These are phyloP conservation scores for Crithidia brevicula DNA, from an alignment of 208 protist genomes.

Conservation along the genomic window DNA sequence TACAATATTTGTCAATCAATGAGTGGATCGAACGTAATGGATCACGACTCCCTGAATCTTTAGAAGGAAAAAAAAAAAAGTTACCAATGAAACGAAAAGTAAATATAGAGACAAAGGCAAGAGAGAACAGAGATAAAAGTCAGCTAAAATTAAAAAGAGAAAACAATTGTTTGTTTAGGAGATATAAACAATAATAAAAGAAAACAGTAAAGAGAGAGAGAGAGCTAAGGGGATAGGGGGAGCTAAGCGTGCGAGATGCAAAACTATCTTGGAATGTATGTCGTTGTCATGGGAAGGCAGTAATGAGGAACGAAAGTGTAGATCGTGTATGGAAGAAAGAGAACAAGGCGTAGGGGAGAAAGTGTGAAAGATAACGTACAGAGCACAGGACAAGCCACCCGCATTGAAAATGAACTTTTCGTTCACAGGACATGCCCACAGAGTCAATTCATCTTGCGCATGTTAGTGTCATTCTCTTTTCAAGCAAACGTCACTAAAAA, in stretches of 20 bases:
- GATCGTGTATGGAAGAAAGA: no score
- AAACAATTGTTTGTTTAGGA: conserved; percentile 9
- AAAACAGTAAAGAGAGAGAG: conserved; percentile 23
- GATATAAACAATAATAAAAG: conserved; percentile 3
- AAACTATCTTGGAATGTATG: neutral
- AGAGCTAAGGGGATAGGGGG: neutral
- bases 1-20: neutral
- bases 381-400: no score
- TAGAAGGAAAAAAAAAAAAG: neutral
- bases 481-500: no score
- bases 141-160: neutral
- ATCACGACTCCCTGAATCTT: neutral
- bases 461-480: no score
- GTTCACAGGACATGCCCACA: no score
- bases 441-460: no score
- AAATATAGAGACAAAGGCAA: conserved; percentile 6
- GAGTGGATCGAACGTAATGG: neutral
- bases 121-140: conserved; percentile 11
- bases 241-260: neutral
- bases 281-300: no score
- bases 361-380: no score
- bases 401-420: no score
- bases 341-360: neutral
- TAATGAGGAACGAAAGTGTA: no score
- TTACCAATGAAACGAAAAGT: conserved; percentile 2